A percentile compares a stretch with the other conserved stretches of the same genome.
These are phyloP conservation scores for Henningerozyma blattae DNA, from an alignment of 805 yeast genomes.

Conservation along the genomic window DNA sequence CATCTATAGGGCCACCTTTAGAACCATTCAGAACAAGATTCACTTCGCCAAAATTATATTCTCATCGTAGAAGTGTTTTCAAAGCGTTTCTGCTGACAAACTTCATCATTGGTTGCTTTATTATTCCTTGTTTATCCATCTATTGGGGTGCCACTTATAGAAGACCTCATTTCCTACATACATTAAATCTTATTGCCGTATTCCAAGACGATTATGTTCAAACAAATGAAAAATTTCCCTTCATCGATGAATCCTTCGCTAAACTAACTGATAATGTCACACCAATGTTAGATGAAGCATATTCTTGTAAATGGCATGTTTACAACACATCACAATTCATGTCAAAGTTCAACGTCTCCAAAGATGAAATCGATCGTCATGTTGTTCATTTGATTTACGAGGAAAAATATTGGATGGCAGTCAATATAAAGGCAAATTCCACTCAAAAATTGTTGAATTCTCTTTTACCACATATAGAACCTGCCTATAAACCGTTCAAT, in stretches of 20 bases:
- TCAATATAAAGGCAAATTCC: slow-evolving; percentile 40
- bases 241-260: slow-evolving; percentile 4
- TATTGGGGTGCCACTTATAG: slow-evolving; percentile 29
- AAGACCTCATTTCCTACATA: slow-evolving; percentile 13
- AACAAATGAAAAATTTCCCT: slow-evolving; percentile 2
- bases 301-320: slow-evolving; percentile 23
- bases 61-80: not conserved
- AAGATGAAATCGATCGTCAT: slow-evolving; percentile 23
- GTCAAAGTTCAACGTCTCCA: slow-evolving; percentile 8
- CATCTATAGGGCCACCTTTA: too few species aligned
- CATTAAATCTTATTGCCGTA: slow-evolving; percentile 23
- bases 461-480: slow-evolving; percentile 8
- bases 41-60: not conserved
- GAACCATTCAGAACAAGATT: too few species aligned
- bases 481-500: slow-evolving; percentile 6
- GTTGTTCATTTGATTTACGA: slow-evolving; percentile 35
- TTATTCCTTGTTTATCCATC: slow-evolving; percentile 12
- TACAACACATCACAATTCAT: slow-evolving; percentile 17
- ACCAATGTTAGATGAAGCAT: not conserved
- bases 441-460: slow-evolving; percentile 23
- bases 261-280: not conserved
- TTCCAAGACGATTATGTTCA: slow-evolving; percentile 20
- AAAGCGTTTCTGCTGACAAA: not conserved
- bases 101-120: slow-evolving; percentile 4
- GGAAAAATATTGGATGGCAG: slow-evolving; percentile 51